Evolutionary conservation across 2,329 filamentous ascomycete genomes (phyloP), one percentile per base, ranked within the genome.

Genomic region (Aspergillus caelatus): DNA sequence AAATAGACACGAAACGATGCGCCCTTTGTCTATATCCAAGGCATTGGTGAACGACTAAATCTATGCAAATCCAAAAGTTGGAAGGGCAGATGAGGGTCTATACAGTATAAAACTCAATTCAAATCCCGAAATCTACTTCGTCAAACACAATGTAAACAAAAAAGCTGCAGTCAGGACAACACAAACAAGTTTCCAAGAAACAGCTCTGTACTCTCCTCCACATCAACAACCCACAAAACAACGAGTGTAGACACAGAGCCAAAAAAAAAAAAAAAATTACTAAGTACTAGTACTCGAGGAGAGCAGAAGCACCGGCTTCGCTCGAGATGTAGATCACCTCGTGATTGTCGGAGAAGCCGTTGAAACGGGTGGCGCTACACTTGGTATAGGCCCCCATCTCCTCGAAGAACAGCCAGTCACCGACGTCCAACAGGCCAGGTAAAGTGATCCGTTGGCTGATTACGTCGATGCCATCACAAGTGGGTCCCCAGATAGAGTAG

Each of bases 341-440:
- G 78, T 99, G 95, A 71, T 89, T 86, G 80, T 98, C 92, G 60
- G 89, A 91, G 81, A 98, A 99, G 67, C 95, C 95, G 72, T 99
- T 99, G 89, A 99, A 99, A 75, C 91, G 89, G 62, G 95, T 99
- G 67, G 95, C 94, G 64, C 93, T 97, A 85, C 94, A 98, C 85
- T 94, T 96, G 71, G 95, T 98, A 80, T 99, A 99, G 28, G 95
- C 94, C 61, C 95, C 95, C 95, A 99, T 99, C 66, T 97, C 89
- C 82, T 97, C 93, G 80, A 99, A 99, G 83, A 96, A 99, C 60
- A 99, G 85, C 95, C 95, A 99, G 79, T 99, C 95, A 58, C 95
- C 95, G 9, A 97, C 92, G 74, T 97, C 90, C 50, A 99, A 83
- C 55, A 91, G 86, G 59, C 91, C 88, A 39, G 88, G 82, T 73